A percentile compares a stretch with the other conserved stretches of the same genome.
Evolutionary conservation across 2,329 filamentous ascomycete species (phyloP).

Genomic region (Aspergillus uvarum): DNA sequence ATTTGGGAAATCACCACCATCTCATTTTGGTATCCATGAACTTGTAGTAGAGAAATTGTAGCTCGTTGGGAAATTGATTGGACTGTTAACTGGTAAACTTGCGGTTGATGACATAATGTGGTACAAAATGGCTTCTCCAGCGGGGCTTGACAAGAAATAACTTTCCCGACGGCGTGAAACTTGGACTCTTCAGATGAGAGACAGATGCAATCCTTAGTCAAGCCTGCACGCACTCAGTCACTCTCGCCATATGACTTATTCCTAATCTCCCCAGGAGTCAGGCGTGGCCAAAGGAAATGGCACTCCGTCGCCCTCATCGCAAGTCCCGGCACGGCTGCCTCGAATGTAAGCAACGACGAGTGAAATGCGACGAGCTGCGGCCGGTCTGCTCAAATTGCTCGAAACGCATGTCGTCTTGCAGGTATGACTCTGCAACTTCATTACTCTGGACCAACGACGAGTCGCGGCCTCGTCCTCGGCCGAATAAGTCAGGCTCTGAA

Average conservation of each 20-base stretch:
- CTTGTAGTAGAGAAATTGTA: too few relatives aligned
- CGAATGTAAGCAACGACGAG: constrained; percentile 37
- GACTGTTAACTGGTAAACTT: too few relatives aligned
- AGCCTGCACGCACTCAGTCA: not conserved
- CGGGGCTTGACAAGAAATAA: not conserved
- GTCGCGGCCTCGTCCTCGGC: constrained; percentile 13
- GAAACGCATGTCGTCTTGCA: constrained; percentile 33
- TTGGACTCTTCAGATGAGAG: not conserved
- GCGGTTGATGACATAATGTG: constrained; percentile 8
- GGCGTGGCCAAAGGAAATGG: constrained; percentile 22
- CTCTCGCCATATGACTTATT: not conserved
- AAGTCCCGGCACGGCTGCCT: constrained; percentile 38
- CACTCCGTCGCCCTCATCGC: constrained; percentile 35
- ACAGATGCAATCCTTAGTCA: not conserved
- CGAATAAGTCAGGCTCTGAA: constrained; percentile 23
- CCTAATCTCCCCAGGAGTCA: not conserved
- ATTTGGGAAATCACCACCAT: too few relatives aligned
- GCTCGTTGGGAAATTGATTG: too few relatives aligned
- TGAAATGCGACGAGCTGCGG: constrained; percentile 38
- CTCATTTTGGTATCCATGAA: too few relatives aligned
- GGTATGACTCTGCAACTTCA: constrained; percentile 33
- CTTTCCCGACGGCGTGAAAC: not conserved
- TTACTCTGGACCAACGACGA: constrained; percentile 36
- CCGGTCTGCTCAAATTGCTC: constrained; percentile 35
- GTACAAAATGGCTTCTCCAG: not conserved